These are phyloP conservation scores for Dissophora ornata DNA, from an alignment of 192 early-diverging fungal species.

Conservation along the genomic window DNA sequence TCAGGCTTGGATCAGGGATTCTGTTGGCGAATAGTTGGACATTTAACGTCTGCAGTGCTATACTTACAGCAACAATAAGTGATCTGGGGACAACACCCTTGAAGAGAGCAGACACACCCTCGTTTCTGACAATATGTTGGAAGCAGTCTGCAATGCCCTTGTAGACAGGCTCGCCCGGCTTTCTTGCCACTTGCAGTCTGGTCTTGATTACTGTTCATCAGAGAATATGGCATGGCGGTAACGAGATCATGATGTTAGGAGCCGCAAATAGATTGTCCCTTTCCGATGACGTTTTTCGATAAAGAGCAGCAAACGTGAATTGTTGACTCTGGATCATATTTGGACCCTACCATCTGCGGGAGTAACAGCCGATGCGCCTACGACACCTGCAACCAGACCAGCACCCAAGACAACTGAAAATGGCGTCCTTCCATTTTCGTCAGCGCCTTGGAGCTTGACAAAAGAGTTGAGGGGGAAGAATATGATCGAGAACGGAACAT, in stretches of 20 bases:
- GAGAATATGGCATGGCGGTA: too few species aligned
- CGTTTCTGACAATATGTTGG: slow-evolving; percentile 60
- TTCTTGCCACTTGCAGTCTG: slow-evolving; percentile 60
- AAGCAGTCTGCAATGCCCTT: slow-evolving; percentile 60
- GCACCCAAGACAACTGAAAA: slow-evolving; percentile 67
- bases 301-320: too few species aligned
- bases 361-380: slow-evolving; percentile 55
- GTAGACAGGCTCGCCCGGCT: slow-evolving; percentile 52
- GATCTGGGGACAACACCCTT: slow-evolving; percentile 70
- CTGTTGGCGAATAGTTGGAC: too few species aligned
- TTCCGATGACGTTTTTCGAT: too few species aligned
- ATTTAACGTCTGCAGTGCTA: too few species aligned
- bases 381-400: slow-evolving; percentile 57
- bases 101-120: slow-evolving; percentile 61
- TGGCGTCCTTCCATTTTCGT: slow-evolving; percentile 54
- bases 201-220: slow-evolving; percentile 61
- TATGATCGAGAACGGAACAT: slow-evolving; percentile 67
- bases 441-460: slow-evolving; percentile 53
- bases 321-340: not conserved
- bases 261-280: too few species aligned
- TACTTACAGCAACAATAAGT: slow-evolving; percentile 61
- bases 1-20: not conserved
- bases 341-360: slow-evolving; percentile 57
- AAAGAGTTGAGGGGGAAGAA: slow-evolving; percentile 64
- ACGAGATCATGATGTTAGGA: too few species aligned